These are phyloP conservation scores for Phytopythium kandeliae DNA, from an alignment of 352 stramenopile genomes.

Conservation along the genomic window DNA sequence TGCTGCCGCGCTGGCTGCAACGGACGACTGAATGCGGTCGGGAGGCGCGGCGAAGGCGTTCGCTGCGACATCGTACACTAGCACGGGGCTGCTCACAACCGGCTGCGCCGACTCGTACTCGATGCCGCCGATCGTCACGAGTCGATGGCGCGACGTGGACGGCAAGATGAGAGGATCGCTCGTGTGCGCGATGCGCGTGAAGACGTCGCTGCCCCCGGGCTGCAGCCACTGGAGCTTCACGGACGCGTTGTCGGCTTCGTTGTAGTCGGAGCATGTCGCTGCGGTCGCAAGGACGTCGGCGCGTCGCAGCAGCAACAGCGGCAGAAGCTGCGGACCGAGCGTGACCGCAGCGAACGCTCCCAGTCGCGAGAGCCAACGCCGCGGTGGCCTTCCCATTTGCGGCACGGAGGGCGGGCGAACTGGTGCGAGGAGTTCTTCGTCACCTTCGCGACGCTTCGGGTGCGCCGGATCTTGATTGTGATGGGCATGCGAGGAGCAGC, in stretches of 20 bases:
- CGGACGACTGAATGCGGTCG: constrained; percentile 48
- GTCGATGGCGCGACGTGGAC: neutral
- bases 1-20: constrained; percentile 8
- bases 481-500: no score
- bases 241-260: neutral
- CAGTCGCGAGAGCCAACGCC: neutral
- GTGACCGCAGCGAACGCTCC: neutral
- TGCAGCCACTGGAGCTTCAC: constrained; percentile 5
- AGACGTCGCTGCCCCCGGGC: neutral
- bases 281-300: neutral
- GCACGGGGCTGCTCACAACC: constrained; percentile 40
- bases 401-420: neutral
- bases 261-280: constrained; percentile 3
- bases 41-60: constrained; percentile 35
- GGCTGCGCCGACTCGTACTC: constrained; percentile 68
- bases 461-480: neutral
- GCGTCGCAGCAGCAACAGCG: neutral
- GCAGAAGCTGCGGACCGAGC: neutral
- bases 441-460: neutral
- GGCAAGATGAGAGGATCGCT: constrained; percentile 1
- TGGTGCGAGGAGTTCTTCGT: neutral
- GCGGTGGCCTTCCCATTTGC: neutral
- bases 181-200: constrained; percentile 5
- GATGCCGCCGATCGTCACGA: constrained; percentile 60
- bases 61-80: constrained; percentile 39